Conservation (phyloP, 2,329 filamentous ascomycete species). For the Colletotrichum cuscutae region DNA sequence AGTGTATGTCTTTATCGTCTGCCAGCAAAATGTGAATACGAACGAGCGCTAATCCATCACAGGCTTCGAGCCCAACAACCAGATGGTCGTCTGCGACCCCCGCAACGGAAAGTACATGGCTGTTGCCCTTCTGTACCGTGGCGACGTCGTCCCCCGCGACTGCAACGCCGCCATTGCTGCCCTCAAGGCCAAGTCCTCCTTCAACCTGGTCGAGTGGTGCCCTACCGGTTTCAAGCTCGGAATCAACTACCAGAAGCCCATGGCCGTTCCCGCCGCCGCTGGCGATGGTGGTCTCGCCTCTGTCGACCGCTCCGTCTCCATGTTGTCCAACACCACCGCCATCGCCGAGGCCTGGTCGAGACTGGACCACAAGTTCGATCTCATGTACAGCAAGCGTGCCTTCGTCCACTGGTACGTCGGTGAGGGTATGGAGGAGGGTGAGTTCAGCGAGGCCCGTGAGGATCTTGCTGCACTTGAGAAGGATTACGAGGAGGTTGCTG, state of each 20-base stretch:
- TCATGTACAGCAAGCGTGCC: constrained; percentile 82
- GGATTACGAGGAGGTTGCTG: constrained; percentile 87
- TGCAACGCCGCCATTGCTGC: constrained; percentile 73
- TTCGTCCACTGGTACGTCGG: constrained; percentile 86
- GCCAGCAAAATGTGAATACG: background rate
- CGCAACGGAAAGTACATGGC: constrained; percentile 83
- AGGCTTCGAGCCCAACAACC: constrained; percentile 83
- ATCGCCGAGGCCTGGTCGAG: constrained; percentile 80
- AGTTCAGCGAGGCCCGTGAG: constrained; percentile 89
- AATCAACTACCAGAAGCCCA: constrained; percentile 78
- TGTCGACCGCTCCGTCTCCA: constrained; percentile 73
- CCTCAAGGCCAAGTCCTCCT: constrained; percentile 77
- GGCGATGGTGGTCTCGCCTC: constrained; percentile 68
- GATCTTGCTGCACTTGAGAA: constrained; percentile 87
- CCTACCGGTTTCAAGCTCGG: constrained; percentile 81
- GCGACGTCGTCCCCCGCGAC: constrained; percentile 77
- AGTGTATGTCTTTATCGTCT: constrained; percentile 63
- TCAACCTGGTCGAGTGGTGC: constrained; percentile 81
- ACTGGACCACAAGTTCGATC: constrained; percentile 79
- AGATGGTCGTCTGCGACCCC: constrained; percentile 81
- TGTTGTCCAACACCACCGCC: constrained; percentile 81
- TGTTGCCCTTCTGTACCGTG: constrained; percentile 77
- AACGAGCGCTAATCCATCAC: constrained; percentile 39
- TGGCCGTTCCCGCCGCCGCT: constrained; percentile 64
- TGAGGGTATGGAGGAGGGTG: constrained; percentile 92